Conservation (phyloP, 2,329 filamentous ascomycete genomes). For the Aphanoascus verrucosus region DNA sequence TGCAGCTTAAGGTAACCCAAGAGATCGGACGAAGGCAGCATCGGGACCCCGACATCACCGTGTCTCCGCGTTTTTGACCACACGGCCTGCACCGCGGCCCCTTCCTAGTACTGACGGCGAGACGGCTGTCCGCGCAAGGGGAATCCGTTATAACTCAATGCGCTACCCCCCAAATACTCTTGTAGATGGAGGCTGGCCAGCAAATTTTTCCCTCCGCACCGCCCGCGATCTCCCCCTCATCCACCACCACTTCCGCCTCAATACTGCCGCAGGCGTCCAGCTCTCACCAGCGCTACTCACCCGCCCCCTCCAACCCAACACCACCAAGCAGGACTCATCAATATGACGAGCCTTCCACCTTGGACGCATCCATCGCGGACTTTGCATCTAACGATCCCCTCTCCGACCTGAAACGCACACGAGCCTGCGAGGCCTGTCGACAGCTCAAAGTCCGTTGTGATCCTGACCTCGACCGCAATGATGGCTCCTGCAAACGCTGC, state of each 20-base stretch:
- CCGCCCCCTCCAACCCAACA: background rate
- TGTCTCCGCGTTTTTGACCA: background rate
- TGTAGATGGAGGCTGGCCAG: conserved; percentile 6
- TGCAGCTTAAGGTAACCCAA: background rate
- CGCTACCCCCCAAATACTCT: background rate
- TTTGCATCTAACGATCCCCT: conserved; percentile 17
- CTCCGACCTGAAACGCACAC: conserved; percentile 52
- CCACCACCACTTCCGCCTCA: background rate
- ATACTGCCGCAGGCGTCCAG: background rate
- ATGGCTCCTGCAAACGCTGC: conserved; percentile 63
- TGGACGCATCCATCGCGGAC: background rate
- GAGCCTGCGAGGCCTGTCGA: conserved; percentile 66
- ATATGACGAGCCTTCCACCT: background rate
- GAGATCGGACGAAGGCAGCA: background rate
- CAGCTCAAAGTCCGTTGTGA: conserved; percentile 78
- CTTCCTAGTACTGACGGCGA: background rate
- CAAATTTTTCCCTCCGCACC: background rate
- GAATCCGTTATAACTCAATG: background rate
- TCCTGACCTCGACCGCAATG: conserved; percentile 52
- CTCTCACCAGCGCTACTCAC: background rate
- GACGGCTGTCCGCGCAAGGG: background rate
- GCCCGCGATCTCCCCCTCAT: background rate
- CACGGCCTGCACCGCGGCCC: background rate
- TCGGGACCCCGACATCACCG: conserved; percentile 6
- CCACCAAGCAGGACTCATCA: background rate